These are phyloP conservation scores for Phytophthora meadii DNA, from an alignment of 352 stramenopile species.

Conservation along the genomic window DNA sequence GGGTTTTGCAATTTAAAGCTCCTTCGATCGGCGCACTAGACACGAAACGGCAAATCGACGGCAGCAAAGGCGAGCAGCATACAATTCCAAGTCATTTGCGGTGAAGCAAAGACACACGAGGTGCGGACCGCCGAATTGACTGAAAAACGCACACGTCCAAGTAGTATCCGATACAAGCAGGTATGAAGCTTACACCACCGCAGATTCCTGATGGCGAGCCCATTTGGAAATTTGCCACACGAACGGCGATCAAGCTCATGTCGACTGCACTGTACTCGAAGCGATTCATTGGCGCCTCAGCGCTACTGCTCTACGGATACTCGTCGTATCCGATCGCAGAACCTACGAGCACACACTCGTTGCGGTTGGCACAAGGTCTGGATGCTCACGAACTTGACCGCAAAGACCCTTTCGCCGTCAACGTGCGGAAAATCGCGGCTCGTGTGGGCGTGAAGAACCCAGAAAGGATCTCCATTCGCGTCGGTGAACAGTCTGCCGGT, in stretches of 20 bases:
- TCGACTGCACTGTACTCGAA: slow-evolving; percentile 39
- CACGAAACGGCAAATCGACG: slow-evolving; percentile 25
- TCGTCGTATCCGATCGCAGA: slow-evolving; percentile 60
- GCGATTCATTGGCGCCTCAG: slow-evolving; percentile 37
- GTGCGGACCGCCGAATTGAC: slow-evolving; percentile 15
- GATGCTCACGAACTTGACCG: slow-evolving; percentile 64
- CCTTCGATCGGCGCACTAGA: slow-evolving; percentile 1
- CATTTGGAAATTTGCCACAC: slow-evolving; percentile 42
- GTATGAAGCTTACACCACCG: slow-evolving; percentile 13
- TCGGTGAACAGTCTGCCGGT: slow-evolving; percentile 66
- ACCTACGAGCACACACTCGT: slow-evolving; percentile 65
- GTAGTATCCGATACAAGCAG: slow-evolving; percentile 3
- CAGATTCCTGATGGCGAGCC: slow-evolving; percentile 10
- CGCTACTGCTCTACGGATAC: slow-evolving; percentile 39
- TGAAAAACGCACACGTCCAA: slow-evolving; percentile 17
- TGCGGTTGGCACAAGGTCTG: slow-evolving; percentile 62
- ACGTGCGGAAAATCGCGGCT: slow-evolving; percentile 67
- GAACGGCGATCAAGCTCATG: slow-evolving; percentile 39
- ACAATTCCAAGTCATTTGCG: slow-evolving; percentile 7
- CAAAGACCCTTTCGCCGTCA: slow-evolving; percentile 66
- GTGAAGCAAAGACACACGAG: slow-evolving; percentile 33
- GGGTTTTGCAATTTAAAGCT: too few species aligned
- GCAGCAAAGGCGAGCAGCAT: slow-evolving; percentile 32
- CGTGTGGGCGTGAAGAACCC: slow-evolving; percentile 73
- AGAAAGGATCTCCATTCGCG: slow-evolving; percentile 68